Percentiles rank a stretch among this genome's conserved stretches.
phyloP scores from a whole-genome alignment of 441 rosid genomes.

The Rhodomyrtus psidioides region DNA sequence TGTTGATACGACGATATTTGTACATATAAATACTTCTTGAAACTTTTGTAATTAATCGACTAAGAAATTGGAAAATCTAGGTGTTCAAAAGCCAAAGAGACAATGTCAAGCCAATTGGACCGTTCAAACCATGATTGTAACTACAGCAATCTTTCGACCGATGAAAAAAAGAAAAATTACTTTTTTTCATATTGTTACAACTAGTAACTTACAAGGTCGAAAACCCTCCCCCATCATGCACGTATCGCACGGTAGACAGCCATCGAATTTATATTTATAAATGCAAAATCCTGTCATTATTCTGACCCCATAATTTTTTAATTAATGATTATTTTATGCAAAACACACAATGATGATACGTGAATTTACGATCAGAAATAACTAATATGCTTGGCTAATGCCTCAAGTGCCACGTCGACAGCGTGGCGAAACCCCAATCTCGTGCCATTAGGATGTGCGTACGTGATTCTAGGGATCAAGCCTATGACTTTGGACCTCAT shows the following conservation, averaged over 20 bases:
- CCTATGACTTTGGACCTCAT: conserved; percentile 28
- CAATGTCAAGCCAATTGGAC: background rate
- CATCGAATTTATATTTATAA: background rate
- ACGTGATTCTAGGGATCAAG: conserved; percentile 39
- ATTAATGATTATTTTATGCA: no score
- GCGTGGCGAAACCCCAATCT: conserved; percentile 16
- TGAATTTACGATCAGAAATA: no score
- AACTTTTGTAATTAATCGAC: background rate
- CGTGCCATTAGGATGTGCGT: conserved; percentile 38
- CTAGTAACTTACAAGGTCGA: no score
- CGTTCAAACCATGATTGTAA: background rate
- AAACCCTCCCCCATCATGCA: background rate
- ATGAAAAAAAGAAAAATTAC: background rate
- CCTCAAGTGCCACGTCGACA: conserved; percentile 33
- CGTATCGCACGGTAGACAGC: background rate
- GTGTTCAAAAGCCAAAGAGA: background rate
- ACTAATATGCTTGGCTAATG: conserved; percentile 12
- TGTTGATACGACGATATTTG: background rate
- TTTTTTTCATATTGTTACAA: background rate
- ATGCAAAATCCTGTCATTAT: background rate
- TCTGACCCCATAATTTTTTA: no score
- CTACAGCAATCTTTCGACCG: background rate
- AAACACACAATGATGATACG: no score
- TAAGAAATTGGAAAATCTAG: background rate
- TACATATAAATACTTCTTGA: background rate